Evolutionary conservation across 805 yeast species (phyloP).

Genomic region (Candida awuae): DNA sequence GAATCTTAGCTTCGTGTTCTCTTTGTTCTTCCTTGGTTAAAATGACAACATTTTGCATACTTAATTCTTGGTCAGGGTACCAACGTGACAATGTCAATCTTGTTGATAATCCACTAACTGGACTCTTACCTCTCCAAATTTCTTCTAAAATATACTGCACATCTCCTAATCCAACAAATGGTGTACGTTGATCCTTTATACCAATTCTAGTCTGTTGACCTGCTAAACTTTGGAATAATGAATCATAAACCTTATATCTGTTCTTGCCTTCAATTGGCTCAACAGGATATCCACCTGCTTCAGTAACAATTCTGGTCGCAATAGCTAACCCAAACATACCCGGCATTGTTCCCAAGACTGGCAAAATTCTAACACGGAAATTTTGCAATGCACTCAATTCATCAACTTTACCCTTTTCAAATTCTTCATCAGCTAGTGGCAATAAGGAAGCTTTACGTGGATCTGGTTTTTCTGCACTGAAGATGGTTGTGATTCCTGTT

Average conservation of each 20-base stretch:
- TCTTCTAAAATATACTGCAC: slow-evolving; percentile 83
- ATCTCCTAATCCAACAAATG: slow-evolving; percentile 55
- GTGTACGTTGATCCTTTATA: slow-evolving; percentile 64
- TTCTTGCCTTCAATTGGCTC: slow-evolving; percentile 90
- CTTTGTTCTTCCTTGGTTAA: slow-evolving; percentile 85
- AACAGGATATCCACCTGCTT: slow-evolving; percentile 78
- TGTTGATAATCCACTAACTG: slow-evolving; percentile 74
- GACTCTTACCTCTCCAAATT: slow-evolving; percentile 86
- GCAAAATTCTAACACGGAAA: slow-evolving; percentile 89
- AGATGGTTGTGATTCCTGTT: slow-evolving; percentile 76
- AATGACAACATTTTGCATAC: slow-evolving; percentile 72
- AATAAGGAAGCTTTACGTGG: slow-evolving; percentile 83
- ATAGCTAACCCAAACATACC: slow-evolving; percentile 90
- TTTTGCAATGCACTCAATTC: slow-evolving; percentile 81
- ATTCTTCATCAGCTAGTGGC: slow-evolving; percentile 78
- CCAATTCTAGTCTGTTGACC: slow-evolving; percentile 83
- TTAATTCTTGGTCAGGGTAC: slow-evolving; percentile 61
- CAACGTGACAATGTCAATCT: slow-evolving; percentile 76
- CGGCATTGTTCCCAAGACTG: slow-evolving; percentile 95
- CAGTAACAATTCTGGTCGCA: slow-evolving; percentile 74
- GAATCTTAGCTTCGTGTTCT: slow-evolving; percentile 66
- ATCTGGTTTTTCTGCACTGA: slow-evolving; percentile 94
- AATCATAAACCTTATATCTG: slow-evolving; percentile 77
- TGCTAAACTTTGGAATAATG: slow-evolving; percentile 71
- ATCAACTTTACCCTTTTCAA: slow-evolving; percentile 73